Evolutionary conservation across 1,284 basidiomycete genomes (phyloP).

Genomic region (Apiotrichum veenhuisii): DNA sequence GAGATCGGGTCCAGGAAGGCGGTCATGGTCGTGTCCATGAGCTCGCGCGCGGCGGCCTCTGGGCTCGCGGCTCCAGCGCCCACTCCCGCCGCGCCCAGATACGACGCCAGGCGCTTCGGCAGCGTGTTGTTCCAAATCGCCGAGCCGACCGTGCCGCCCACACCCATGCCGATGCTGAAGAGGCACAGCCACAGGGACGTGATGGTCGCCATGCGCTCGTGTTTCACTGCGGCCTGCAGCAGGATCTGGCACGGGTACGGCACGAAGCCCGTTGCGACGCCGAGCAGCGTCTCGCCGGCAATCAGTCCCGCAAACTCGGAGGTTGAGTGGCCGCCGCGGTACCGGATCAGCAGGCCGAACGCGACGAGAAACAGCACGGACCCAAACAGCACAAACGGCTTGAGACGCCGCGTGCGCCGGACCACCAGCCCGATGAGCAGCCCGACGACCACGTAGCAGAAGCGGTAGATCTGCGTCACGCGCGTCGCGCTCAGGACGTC

Average conservation of each 20-base stretch:
- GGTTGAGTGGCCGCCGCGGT: slow-evolving; percentile 40
- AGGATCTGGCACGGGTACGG: slow-evolving; percentile 49
- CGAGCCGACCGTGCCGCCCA: slow-evolving; percentile 46
- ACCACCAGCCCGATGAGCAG: slow-evolving; percentile 44
- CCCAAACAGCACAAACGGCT: slow-evolving; percentile 47
- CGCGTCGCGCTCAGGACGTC: slow-evolving; percentile 37
- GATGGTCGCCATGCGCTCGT: slow-evolving; percentile 49
- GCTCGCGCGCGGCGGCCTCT: too few relatives aligned
- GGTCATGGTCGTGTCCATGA: slow-evolving; percentile 17
- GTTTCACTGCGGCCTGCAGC: slow-evolving; percentile 47
- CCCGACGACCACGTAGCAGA: slow-evolving; percentile 46
- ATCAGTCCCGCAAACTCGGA: slow-evolving; percentile 41
- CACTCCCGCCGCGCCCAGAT: slow-evolving; percentile 20
- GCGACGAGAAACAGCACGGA: slow-evolving; percentile 32
- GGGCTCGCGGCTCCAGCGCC: slow-evolving; percentile 29
- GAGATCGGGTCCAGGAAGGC: slow-evolving; percentile 44
- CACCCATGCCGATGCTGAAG: slow-evolving; percentile 48
- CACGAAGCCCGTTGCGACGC: slow-evolving; percentile 48
- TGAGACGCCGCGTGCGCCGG: slow-evolving; percentile 45
- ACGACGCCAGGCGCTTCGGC: slow-evolving; percentile 16
- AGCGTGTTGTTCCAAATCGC: slow-evolving; percentile 43
- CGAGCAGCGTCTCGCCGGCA: slow-evolving; percentile 50
- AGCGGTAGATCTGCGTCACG: slow-evolving; percentile 49
- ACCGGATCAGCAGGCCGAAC: slow-evolving; percentile 51
- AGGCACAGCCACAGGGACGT: slow-evolving; percentile 48